These are phyloP conservation scores for Neopestalotiopsis sp. DNA, from an alignment of 2,329 filamentous ascomycete genomes.

Conservation along the genomic window DNA sequence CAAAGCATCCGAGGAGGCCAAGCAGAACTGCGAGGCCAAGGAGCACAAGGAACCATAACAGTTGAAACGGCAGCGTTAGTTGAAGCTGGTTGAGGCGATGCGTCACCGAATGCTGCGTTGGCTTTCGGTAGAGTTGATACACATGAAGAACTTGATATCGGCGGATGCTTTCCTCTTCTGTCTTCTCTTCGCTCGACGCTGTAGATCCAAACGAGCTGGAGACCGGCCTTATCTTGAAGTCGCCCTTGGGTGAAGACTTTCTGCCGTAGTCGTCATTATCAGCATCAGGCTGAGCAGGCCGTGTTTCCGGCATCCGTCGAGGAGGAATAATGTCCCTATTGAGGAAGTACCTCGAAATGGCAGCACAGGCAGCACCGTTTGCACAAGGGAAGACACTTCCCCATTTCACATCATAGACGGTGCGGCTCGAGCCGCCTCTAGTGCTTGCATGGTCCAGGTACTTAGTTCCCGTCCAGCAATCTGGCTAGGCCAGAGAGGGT, in stretches of 20 bases:
- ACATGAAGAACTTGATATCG: background rate
- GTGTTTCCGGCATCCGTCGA: background rate
- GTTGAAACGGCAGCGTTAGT: too few relatives aligned
- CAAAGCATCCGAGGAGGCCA: too few relatives aligned
- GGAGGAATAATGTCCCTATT: background rate
- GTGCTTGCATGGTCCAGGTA: background rate
- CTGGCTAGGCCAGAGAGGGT: conserved; percentile 17
- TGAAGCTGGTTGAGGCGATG: too few relatives aligned
- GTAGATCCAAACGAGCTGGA: background rate
- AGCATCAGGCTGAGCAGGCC: background rate
- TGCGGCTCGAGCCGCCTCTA: conserved; percentile 17
- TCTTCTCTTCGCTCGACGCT: background rate
- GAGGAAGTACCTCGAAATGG: conserved; percentile 14
- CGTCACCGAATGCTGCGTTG: background rate
- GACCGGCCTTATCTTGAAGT: background rate
- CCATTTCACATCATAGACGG: conserved; percentile 33
- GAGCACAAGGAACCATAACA: too few relatives aligned
- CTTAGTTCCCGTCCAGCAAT: conserved; percentile 5
- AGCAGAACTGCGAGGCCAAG: too few relatives aligned
- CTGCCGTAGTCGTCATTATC: background rate
- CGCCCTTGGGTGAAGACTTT: background rate
- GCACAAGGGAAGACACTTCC: conserved; percentile 32
- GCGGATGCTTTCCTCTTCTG: background rate
- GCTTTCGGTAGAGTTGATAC: background rate
- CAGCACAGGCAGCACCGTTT: conserved; percentile 28